Percentiles rank a stretch among this genome's conserved stretches.
Conservation (phyloP, 2,329 filamentous ascomycete genomes). For the Colletotrichum truncatum region DNA sequence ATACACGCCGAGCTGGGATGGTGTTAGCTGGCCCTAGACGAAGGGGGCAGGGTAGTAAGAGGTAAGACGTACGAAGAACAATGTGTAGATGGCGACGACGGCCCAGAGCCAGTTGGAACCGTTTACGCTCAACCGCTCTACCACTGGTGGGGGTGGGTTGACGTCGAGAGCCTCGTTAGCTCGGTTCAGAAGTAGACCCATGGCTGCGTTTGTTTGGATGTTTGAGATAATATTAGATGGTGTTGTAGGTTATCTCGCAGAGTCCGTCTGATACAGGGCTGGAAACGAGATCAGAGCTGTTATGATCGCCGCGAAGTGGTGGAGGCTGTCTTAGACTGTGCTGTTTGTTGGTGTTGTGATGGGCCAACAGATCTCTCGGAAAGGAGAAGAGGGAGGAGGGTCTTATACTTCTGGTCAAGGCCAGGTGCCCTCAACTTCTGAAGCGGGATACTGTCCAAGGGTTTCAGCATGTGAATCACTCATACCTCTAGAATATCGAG, state of each 20-base stretch:
- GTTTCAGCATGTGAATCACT: neutral
- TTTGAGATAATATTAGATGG: neutral
- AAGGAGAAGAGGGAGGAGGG: neutral
- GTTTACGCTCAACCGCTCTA: constrained; percentile 48
- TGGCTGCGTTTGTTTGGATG: constrained; percentile 33
- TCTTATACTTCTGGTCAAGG: constrained; percentile 13
- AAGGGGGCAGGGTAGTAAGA: no score
- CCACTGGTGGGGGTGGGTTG: constrained; percentile 54
- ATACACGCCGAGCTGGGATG: constrained; percentile 48
- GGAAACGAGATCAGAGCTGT: neutral
- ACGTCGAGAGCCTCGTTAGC: constrained; percentile 56
- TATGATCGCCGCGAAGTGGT: no score
- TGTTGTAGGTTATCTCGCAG: neutral
- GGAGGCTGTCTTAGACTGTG: neutral
- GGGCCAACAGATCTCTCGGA: accelerated
- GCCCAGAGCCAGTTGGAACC: constrained; percentile 67
- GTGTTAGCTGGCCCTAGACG: constrained; percentile 25
- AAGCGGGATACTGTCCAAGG: neutral
- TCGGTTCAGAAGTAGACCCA: constrained; percentile 42
- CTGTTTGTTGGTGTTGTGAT: neutral
- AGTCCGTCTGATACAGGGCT: neutral
- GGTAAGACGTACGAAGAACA: constrained; percentile 53
- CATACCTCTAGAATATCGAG: neutral
- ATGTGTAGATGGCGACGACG: constrained; percentile 57
- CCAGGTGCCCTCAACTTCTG: neutral